phyloP scores from a whole-genome alignment of 441 rosid species.

The Gossypium gossypioides region DNA sequence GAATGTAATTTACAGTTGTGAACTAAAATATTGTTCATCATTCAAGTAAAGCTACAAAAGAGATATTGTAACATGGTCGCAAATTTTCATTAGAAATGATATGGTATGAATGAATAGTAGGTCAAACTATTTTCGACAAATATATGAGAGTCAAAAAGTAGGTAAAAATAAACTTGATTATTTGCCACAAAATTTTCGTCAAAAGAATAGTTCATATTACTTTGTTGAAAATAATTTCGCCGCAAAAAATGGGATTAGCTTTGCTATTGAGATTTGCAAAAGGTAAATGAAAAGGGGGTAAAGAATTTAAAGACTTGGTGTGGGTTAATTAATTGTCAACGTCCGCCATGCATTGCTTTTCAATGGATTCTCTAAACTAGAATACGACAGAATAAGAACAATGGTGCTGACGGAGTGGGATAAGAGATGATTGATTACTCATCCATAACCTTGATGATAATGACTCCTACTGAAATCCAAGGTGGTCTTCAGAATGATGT shows the following conservation, averaged over 20 bases:
- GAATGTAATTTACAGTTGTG: neutral
- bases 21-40: neutral
- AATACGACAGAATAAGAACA: neutral
- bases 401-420: neutral
- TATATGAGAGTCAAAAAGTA: neutral
- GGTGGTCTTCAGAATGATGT: neutral
- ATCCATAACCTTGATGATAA: neutral
- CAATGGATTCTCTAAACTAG: neutral
- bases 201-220: too few species aligned
- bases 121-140: too few species aligned
- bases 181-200: neutral
- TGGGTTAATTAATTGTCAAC: neutral
- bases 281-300: neutral
- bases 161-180: neutral
- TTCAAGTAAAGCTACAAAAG: neutral
- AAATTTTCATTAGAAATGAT: neutral
- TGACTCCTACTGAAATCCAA: neutral
- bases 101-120: neutral
- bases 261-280: neutral
- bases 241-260: neutral
- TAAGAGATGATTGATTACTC: neutral
- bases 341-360: neutral
- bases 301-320: neutral
- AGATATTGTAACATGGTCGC: neutral
- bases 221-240: too few species aligned